Evolutionary conservation across 768 basidiomycete genomes (phyloP).

Genomic region (Crucibulum laeve): DNA sequence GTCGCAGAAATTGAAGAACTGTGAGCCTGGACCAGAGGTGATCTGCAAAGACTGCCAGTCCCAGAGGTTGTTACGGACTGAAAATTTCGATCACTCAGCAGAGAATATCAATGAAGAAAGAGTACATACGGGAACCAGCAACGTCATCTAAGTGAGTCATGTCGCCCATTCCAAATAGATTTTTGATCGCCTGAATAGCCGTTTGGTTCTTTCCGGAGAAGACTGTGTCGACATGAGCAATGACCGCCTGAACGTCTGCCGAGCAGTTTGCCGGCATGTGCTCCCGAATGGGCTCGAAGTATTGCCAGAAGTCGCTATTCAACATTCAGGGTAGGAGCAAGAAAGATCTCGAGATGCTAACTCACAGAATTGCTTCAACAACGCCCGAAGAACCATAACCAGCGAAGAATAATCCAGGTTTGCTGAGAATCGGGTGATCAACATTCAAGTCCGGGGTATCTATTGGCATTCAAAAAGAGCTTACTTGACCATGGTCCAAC

Average conservation of each 20-base stretch:
- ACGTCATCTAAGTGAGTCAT: conserved; percentile 65
- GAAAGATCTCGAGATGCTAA: neutral
- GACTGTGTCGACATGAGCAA: conserved; percentile 56
- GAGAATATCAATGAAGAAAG: conserved; percentile 23
- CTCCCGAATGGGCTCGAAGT: conserved; percentile 67
- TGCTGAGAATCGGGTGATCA: conserved; percentile 28
- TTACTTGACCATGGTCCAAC: conserved; percentile 69
- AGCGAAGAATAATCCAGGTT: conserved; percentile 58
- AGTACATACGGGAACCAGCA: conserved; percentile 46
- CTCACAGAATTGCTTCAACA: conserved; percentile 55
- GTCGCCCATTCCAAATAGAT: conserved; percentile 51
- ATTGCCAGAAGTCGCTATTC: conserved; percentile 58
- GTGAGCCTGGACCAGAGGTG: conserved; percentile 34
- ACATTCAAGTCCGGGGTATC: neutral
- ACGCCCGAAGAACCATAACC: conserved; percentile 68
- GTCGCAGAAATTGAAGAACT: conserved; percentile 63
- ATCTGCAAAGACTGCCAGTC: conserved; percentile 68
- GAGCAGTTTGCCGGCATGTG: conserved; percentile 74
- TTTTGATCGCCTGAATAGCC: conserved; percentile 52
- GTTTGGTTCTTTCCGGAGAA: conserved; percentile 38
- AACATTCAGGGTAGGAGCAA: neutral
- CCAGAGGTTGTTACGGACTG: conserved; percentile 56
- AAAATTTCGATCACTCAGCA: conserved; percentile 22
- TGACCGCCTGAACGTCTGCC: conserved; percentile 61
- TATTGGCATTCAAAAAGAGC: conserved; percentile 11